Base-by-base conservation (phyloP, 352 stramenopile species). In the Phytophthora nicotianae region DNA sequence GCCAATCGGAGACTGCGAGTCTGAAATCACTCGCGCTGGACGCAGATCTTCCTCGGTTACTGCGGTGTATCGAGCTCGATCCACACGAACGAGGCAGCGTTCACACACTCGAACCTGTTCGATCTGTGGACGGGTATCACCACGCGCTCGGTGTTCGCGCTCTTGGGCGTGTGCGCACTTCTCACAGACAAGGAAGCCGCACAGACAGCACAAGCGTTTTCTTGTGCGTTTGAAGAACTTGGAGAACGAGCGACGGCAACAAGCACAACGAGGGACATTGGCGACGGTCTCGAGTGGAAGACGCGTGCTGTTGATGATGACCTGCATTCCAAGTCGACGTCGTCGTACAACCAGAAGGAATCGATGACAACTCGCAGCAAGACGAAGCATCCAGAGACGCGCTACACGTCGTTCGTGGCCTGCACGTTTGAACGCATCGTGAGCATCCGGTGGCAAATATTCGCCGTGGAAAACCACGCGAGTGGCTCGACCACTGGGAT, bases 161-260 rank as follows among this genome's bases (percentile, higher is more conserved):
- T 83, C 61, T 63, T 83, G 74, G 23, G 57, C 63, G 11, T 70
- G 55, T 0, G 74, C 78, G 45, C 76, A 87, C 43, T 74, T 77
- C 19, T 83, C 67, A 38, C 77, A 87, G 3, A 84, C 75, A 33
- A 83, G 65, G 48, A 78, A 84, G n/a, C 72, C 75, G 23, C 77
- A 87, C 17, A 80, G 29, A 61, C 68, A 72, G 46, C 77, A 87
- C 20, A 82, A 50, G 0, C 64, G 53, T 64, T 69, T 81, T 24
- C 54, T 62, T 24, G 58, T 54, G 27, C 63, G 68, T 17, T 66
- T 67, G 45, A 76, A 67, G 16, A 66, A 61, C 20, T 50, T 71
- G 3, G 65, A 71, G 33, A 84, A 80, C 3, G 72, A 77, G 9
- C 70, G 60, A 42, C 59, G 68, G 35, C 77, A 87, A 29, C 75